Conservation (phyloP, 208 protist genomes). For the Vickermania ingenoplastis region DNA sequence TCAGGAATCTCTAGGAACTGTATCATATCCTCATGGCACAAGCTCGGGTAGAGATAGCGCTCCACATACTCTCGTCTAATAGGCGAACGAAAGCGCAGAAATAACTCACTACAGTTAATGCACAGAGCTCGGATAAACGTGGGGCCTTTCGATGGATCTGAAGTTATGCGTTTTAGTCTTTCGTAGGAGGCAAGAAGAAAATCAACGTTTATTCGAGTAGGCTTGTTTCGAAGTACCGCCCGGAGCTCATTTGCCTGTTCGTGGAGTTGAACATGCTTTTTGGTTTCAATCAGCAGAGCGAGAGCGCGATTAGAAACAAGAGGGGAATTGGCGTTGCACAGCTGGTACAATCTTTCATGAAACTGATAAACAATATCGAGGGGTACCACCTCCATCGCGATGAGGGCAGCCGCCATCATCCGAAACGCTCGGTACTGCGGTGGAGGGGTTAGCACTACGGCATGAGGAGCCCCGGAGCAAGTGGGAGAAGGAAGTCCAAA, state of each 20-base stretch:
- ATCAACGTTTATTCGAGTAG: slow-evolving; percentile 75
- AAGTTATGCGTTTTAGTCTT: slow-evolving; percentile 66
- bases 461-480: slow-evolving; percentile 61
- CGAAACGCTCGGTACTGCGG: slow-evolving; percentile 81
- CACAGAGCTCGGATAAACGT: slow-evolving; percentile 63
- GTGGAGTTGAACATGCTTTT: slow-evolving; percentile 48
- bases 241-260: slow-evolving; percentile 75
- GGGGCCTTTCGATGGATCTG: slow-evolving; percentile 54
- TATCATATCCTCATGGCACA: slow-evolving; percentile 71
- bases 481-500: slow-evolving; percentile 78
- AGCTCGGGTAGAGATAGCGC: slow-evolving; percentile 79
- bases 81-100: slow-evolving; percentile 82
- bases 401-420: slow-evolving; percentile 45
- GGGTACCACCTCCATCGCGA: slow-evolving; percentile 45
- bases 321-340: slow-evolving; percentile 58
- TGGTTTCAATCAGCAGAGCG: slow-evolving; percentile 67
- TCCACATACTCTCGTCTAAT: slow-evolving; percentile 87
- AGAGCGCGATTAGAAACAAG: slow-evolving; percentile 76
- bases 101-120: slow-evolving; percentile 84
- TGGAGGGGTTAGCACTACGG: slow-evolving; percentile 68
- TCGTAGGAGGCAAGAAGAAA: slow-evolving; percentile 86
- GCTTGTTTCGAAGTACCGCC: slow-evolving; percentile 69
- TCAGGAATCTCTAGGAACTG: slow-evolving; percentile 52
- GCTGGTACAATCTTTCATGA: slow-evolving; percentile 62
- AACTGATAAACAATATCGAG: slow-evolving; percentile 75